Conservation (phyloP, 129 eudicot genomes). For the Flaveria ramosissima region DNA sequence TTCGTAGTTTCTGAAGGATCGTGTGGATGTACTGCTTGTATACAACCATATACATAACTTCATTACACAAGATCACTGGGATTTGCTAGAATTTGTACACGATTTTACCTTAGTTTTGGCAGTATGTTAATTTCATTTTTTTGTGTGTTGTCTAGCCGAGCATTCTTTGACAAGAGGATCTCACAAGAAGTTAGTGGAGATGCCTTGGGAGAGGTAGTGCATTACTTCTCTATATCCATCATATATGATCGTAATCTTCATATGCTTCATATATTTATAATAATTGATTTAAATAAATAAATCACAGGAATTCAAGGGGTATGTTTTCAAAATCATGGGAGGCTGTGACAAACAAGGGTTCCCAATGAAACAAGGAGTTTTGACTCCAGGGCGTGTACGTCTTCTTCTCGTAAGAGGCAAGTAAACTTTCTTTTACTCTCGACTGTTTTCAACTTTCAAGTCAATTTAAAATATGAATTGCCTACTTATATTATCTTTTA, state of each 20-base stretch:
- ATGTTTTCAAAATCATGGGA: conserved; percentile 82
- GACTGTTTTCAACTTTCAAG: background rate
- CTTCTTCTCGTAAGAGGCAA: conserved; percentile 65
- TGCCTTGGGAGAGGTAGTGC: conserved; percentile 71
- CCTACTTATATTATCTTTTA: background rate
- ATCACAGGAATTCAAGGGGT: conserved; percentile 64
- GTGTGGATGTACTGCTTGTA: no score
- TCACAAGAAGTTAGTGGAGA: conserved; percentile 86
- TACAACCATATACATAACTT: background rate
- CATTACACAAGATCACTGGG: background rate
- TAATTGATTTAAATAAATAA: background rate
- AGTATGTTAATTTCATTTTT: background rate
- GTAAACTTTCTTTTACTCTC: background rate
- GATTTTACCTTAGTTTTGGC: background rate
- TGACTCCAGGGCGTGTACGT: conserved; percentile 84
- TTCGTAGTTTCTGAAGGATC: no score
- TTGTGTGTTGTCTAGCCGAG: conserved; percentile 50
- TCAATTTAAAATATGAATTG: background rate
- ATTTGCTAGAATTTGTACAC: background rate
- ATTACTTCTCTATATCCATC: background rate
- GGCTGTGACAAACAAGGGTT: conserved; percentile 89
- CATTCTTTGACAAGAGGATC: conserved; percentile 87
- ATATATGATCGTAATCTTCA: background rate
- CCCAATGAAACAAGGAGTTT: conserved; percentile 85
- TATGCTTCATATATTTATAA: background rate